Evolutionary conservation across 768 basidiomycete species (phyloP).

Genomic region (Pleurotus cornucopiae): DNA sequence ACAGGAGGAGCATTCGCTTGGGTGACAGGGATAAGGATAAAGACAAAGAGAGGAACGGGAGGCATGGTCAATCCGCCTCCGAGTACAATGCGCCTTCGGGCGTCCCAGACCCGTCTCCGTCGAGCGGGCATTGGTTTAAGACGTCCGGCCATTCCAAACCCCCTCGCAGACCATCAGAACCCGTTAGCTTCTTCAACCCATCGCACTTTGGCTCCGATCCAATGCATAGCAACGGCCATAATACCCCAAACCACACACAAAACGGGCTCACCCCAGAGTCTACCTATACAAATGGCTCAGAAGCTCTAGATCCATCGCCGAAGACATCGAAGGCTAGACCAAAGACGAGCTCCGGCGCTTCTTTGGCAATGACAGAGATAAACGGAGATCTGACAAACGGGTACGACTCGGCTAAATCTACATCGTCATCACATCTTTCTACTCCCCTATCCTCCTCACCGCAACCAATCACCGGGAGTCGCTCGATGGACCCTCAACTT

Average conservation of each 20-base stretch:
- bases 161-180: constrained; percentile 20
- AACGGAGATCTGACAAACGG: constrained; percentile 3
- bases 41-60: background rate
- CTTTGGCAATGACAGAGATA: constrained; percentile 2
- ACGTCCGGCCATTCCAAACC: constrained; percentile 11
- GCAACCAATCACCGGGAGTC: constrained; percentile 18
- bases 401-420: constrained; percentile 11
- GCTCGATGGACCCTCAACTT: constrained; percentile 7
- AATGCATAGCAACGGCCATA: background rate
- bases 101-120: constrained; percentile 5
- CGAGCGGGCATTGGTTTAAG: constrained; percentile 22
- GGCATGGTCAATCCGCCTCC: background rate
- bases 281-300: background rate
- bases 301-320: background rate
- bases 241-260: background rate
- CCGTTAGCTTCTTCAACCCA: constrained; percentile 6
- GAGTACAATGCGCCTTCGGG: background rate
- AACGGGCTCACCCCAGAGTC: background rate
- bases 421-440: constrained; percentile 23
- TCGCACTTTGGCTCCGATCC: constrained; percentile 1
- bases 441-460: constrained; percentile 16
- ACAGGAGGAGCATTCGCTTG: constrained; percentile 44
- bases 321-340: background rate
- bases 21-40: constrained; percentile 13
- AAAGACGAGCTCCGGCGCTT: background rate